These are phyloP conservation scores for Trapa bicornis DNA, from an alignment of 345 rosid species.

Conservation along the genomic window DNA sequence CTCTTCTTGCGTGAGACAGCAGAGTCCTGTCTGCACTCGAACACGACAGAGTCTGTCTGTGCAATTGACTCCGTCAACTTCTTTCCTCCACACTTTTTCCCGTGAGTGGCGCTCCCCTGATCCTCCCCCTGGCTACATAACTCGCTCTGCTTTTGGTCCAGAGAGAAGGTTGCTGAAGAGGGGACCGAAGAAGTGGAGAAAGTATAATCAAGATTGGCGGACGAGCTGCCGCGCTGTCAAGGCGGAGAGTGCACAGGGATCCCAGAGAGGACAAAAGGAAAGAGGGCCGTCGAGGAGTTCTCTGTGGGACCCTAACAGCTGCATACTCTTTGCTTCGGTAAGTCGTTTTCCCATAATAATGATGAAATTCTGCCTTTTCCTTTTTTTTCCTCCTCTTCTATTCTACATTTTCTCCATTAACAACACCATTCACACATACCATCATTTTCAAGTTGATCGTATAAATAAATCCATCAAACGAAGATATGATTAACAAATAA, in stretches of 20 bases:
- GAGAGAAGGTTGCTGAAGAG: neutral
- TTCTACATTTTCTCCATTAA: neutral
- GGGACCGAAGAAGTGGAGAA: slow-evolving; percentile 1
- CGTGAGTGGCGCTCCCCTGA: neutral
- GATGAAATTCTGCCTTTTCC: neutral
- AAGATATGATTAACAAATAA: neutral
- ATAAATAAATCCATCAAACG: neutral
- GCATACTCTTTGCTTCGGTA: slow-evolving; percentile 18
- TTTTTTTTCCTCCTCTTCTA: slow-evolving; percentile 10
- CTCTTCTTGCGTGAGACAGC: neutral
- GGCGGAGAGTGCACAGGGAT: neutral
- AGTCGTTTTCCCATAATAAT: slow-evolving; percentile 43
- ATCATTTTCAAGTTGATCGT: neutral
- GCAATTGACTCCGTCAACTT: neutral
- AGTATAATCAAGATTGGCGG: neutral
- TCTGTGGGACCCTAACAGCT: slow-evolving; percentile 2
- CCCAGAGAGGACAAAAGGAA: neutral
- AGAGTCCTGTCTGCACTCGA: neutral
- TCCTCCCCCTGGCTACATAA: neutral
- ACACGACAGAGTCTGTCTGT: neutral
- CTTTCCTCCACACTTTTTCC: neutral
- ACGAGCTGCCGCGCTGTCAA: neutral
- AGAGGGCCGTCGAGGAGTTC: neutral
- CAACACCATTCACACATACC: neutral
- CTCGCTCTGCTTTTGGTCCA: neutral